Conservation (phyloP, 2,329 filamentous ascomycete species). For the Epichloe sibirici region DNA sequence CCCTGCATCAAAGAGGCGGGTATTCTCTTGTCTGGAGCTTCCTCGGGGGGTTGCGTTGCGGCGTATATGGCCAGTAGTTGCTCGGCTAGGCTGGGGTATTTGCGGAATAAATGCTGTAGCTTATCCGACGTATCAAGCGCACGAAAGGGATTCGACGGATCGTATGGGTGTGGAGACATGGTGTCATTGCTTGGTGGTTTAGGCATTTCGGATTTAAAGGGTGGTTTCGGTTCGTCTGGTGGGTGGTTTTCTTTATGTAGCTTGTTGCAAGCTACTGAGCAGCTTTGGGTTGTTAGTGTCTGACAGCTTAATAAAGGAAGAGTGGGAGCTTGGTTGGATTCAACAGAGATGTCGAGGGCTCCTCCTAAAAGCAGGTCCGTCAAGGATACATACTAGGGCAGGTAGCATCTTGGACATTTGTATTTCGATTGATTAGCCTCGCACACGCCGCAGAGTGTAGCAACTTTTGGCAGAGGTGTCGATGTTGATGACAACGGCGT, state of each 20-base stretch:
- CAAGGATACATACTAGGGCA: constrained; percentile 41
- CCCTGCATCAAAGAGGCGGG: constrained; percentile 22
- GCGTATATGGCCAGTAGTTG: constrained; percentile 37
- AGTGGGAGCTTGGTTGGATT: no score
- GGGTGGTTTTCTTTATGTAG: constrained; percentile 38
- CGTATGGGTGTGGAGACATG: constrained; percentile 3
- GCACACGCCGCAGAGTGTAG: constrained; percentile 39
- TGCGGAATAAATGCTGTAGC: constrained; percentile 37
- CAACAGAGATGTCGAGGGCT: no score
- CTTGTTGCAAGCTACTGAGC: constrained; percentile 46
- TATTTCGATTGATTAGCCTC: constrained; percentile 40
- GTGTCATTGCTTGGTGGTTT: neutral
- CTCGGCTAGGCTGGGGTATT: constrained; percentile 36
- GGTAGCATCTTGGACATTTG: constrained; percentile 47
- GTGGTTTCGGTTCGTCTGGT: constrained; percentile 21
- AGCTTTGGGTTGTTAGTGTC: constrained; percentile 26
- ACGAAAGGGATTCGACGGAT: constrained; percentile 33
- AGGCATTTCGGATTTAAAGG: constrained; percentile 8
- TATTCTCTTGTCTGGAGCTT: constrained; percentile 16
- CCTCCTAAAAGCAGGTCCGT: neutral
- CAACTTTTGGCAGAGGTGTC: neutral
- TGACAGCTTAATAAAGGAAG: no score
- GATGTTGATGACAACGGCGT: neutral
- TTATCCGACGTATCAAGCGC: constrained; percentile 38
- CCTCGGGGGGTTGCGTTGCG: constrained; percentile 36